A percentile compares a stretch with the other conserved stretches of the same genome.
Evolutionary conservation across 2,329 filamentous ascomycete species (phyloP).

Genomic region (Fusarium setosum): DNA sequence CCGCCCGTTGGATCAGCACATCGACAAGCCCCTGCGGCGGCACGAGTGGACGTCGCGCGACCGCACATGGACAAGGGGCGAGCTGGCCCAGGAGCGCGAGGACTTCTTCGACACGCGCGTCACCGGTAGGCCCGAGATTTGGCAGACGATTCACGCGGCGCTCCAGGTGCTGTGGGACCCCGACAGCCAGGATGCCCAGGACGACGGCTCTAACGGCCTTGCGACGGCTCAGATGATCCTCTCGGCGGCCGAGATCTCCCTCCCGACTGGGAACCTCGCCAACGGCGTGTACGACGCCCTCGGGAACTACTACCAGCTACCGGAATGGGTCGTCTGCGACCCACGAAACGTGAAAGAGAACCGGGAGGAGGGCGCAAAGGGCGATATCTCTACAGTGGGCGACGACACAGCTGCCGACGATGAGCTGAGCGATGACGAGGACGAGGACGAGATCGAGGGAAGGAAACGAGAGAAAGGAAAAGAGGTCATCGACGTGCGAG

Average conservation of each 20-base stretch:
- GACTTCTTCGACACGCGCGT: slow-evolving; percentile 95
- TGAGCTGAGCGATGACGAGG: slow-evolving; percentile 49
- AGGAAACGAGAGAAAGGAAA: slow-evolving; percentile 71
- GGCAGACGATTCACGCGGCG: slow-evolving; percentile 78
- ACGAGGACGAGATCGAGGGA: slow-evolving; percentile 49
- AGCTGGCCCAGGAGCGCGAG: slow-evolving; percentile 76
- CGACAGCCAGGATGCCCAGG: slow-evolving; percentile 51
- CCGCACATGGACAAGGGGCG: slow-evolving; percentile 75
- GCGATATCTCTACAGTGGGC: slow-evolving; percentile 50
- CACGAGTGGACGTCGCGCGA: slow-evolving; percentile 74
- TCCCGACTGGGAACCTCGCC: slow-evolving; percentile 78
- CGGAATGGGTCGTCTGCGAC: slow-evolving; percentile 75
- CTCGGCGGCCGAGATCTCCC: slow-evolving; percentile 79
- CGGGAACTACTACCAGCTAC: slow-evolving; percentile 76
- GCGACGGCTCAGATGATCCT: slow-evolving; percentile 83
- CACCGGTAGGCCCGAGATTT: slow-evolving; percentile 80
- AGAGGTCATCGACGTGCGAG: slow-evolving; percentile 61
- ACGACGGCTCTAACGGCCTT: slow-evolving; percentile 56
- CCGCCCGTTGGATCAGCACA: slow-evolving; percentile 70
- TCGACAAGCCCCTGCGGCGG: slow-evolving; percentile 74
- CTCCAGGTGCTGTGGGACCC: slow-evolving; percentile 75
- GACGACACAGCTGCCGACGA: slow-evolving; percentile 55
- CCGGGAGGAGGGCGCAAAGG: slow-evolving; percentile 38
- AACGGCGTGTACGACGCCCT: slow-evolving; percentile 79
- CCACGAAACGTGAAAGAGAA: slow-evolving; percentile 66